A percentile compares a stretch with the other conserved stretches of the same genome.
Evolutionary conservation across 148 eudicot genomes (phyloP).

Genomic region (Chenopodium suecicum): DNA sequence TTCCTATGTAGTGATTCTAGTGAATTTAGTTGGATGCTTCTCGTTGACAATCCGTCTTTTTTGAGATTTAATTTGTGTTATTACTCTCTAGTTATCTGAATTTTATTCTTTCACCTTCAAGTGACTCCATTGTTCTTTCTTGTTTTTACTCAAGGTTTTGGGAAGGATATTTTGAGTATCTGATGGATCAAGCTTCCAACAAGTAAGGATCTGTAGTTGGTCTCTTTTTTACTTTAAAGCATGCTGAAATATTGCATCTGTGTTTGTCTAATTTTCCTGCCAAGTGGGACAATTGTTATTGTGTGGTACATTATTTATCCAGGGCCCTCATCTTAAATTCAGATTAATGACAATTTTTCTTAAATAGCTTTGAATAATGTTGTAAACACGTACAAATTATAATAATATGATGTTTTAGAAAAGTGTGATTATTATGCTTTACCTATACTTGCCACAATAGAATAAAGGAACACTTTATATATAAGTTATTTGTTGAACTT

Average conservation of each 20-base stretch:
- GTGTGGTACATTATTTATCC: neutral
- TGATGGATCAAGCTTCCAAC: conserved; percentile 86
- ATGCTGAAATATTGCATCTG: neutral
- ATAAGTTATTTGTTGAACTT: neutral
- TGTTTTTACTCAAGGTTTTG: conserved; percentile 65
- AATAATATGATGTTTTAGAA: neutral
- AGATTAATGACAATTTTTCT: neutral
- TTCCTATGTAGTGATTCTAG: neutral
- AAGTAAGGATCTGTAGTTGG: conserved; percentile 50
- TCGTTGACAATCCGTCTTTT: neutral
- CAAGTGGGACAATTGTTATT: too few species aligned
- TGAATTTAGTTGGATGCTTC: too few species aligned
- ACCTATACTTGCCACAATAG: neutral
- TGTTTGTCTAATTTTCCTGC: neutral
- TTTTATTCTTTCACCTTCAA: neutral
- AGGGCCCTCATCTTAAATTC: neutral
- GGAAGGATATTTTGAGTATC: conserved; percentile 95
- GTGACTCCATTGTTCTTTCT: conserved; percentile 2
- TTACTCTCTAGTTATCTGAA: neutral
- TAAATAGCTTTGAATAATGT: neutral
- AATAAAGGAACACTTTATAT: too few species aligned
- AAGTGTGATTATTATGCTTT: neutral
- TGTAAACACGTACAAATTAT: neutral
- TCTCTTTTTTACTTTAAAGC: neutral
- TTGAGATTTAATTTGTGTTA: neutral